Evolutionary conservation across 345 rosid genomes (phyloP).

Genomic region (Brassica nigra): DNA sequence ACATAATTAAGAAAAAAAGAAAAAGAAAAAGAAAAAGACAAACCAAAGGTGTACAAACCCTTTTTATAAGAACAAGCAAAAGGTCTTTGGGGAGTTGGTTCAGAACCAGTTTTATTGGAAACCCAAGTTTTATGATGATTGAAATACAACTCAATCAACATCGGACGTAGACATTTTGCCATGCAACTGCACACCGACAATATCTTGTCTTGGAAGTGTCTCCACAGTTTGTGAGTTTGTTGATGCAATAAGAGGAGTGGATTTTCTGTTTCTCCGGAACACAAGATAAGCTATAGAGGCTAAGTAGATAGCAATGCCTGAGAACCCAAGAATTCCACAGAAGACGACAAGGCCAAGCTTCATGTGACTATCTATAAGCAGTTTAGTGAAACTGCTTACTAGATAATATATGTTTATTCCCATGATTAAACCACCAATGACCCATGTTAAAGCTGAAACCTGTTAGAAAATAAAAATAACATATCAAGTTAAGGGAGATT

Average conservation of each 20-base stretch:
- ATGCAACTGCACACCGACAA: conserved; percentile 79
- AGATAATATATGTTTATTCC: conserved; percentile 77
- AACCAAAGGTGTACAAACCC: conserved; percentile 8
- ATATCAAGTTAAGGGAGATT: neutral
- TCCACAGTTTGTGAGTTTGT: conserved; percentile 44
- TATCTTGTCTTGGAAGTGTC: conserved; percentile 71
- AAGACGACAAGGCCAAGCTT: conserved; percentile 49
- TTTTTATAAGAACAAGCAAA: neutral
- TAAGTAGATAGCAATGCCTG: conserved; percentile 60
- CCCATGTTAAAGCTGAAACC: conserved; percentile 73
- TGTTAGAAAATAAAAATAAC: conserved; percentile 9
- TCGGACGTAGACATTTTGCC: conserved; percentile 40
- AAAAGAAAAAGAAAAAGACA: neutral
- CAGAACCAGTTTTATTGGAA: neutral
- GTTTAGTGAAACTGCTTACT: conserved; percentile 47
- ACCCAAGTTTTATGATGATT: neutral
- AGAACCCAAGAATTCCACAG: conserved; percentile 67
- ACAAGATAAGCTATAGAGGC: conserved; percentile 69
- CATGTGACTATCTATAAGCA: conserved; percentile 48
- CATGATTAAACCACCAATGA: conserved; percentile 75
- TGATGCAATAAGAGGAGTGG: conserved; percentile 53
- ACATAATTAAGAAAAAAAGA: neutral
- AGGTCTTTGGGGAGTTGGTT: neutral
- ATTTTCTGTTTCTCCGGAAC: conserved; percentile 56
- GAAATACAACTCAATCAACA: conserved; percentile 30